phyloP scores from a whole-genome alignment of 805 yeast species.

The Candida xyloterini region DNA sequence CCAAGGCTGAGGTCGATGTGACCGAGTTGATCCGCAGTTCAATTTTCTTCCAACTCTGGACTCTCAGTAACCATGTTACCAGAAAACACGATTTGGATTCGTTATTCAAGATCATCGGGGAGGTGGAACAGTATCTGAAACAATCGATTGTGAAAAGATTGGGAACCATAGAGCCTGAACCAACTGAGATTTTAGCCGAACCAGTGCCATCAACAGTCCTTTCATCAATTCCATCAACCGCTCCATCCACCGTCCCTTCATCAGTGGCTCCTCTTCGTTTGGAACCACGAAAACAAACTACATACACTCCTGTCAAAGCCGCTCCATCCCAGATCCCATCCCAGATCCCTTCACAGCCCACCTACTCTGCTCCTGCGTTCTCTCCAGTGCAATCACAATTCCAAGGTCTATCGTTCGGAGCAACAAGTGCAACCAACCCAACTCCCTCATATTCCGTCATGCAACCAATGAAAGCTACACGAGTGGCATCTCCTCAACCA shows the following conservation, averaged over 20 bases:
- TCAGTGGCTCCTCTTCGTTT: not conserved
- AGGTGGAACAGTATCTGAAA: slow-evolving; percentile 22
- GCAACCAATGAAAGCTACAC: slow-evolving; percentile 25
- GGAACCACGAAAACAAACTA: not conserved
- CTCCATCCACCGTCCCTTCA: not conserved
- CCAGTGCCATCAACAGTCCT: not conserved
- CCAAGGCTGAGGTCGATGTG: slow-evolving; percentile 25
- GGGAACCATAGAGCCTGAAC: slow-evolving; percentile 1
- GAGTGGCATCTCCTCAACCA: slow-evolving; percentile 11
- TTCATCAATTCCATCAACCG: not conserved
- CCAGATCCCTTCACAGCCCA: not conserved
- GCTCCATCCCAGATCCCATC: too few relatives aligned
- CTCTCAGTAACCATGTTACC: slow-evolving; percentile 25
- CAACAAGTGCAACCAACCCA: not conserved
- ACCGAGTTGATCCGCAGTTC: slow-evolving; percentile 31
- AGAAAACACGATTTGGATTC: slow-evolving; percentile 22
- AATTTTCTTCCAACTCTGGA: slow-evolving; percentile 36
- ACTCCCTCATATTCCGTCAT: slow-evolving; percentile 10
- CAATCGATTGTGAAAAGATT: slow-evolving; percentile 13
- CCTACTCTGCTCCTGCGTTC: not conserved
- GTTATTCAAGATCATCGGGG: slow-evolving; percentile 16
- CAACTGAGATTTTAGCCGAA: not conserved
- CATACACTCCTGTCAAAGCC: too few relatives aligned
- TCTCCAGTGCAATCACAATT: too few relatives aligned
- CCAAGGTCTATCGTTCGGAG: slow-evolving; percentile 6